Base-by-base conservation (phyloP, 768 basidiomycete genomes). In the Tricholoma furcatifolium region DNA sequence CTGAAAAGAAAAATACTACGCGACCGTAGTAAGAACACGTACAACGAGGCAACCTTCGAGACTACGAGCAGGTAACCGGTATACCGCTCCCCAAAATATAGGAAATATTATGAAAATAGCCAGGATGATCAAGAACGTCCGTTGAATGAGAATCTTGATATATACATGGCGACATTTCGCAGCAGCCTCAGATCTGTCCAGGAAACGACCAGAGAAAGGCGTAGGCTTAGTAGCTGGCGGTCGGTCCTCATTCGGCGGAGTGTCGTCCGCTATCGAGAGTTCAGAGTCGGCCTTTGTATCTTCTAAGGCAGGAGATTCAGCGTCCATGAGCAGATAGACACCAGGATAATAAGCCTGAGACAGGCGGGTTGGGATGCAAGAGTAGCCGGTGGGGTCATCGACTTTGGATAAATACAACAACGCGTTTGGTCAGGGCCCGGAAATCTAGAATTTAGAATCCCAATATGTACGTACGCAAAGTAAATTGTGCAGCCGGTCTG, bases 51-150 rank as follows among this genome's bases (percentile, higher is more conserved):
- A 81, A 1, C 79, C 80, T 21, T 72, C 61, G 21, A 83, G 58
- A 27, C 75, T 73, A 50, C 73, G 70, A 5, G 53, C 73, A 45
- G 61, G 70, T 9, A 72, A 63, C 43, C 70, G 69, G 63, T 75
- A 78, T 2, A 81, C 62, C 11, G 79, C 76, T 9, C 80, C 83
- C 83, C 82, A 84, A 53, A 80, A 83, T 41, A 84, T 80, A 1
- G 79, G 64, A 55, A 83, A 65, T 23, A 82, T 69, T 0, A 65
- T 41, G 18, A 47, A 54, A 15, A 54, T 47, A 23, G 46, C 46
- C 10, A 48, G 62, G 48, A 79, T 71, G 15, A 83, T 77, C 15
- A 73, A 50, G 5, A 65, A 54, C 0, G 70, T 62, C 15, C 73
- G 70, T 9, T 61, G 53, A 6, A 74, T 5, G 42, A 81, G 66